phyloP scores from a whole-genome alignment of 2,329 filamentous ascomycete genomes.

The Clonostachys sp. region DNA sequence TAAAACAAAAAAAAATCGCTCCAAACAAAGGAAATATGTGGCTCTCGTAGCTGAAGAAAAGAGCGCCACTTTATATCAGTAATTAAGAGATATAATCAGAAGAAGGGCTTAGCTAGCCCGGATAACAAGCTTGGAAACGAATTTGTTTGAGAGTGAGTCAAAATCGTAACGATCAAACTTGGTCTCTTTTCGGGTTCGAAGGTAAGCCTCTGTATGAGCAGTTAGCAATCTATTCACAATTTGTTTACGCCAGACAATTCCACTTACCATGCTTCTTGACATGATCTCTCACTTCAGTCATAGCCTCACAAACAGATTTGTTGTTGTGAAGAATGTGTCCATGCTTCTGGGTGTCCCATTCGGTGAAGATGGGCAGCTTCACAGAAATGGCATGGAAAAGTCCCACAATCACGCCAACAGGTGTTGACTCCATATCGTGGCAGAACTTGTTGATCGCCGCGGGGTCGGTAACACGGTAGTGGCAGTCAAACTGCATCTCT shows the following conservation, averaged over 20 bases:
- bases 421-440: slow-evolving; percentile 91
- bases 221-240: slow-evolving; percentile 10
- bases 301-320: slow-evolving; percentile 84
- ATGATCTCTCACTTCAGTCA: slow-evolving; percentile 93
- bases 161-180: slow-evolving; percentile 91
- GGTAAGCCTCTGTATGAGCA: slow-evolving; percentile 68
- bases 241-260: slow-evolving; percentile 5
- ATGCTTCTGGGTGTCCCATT: slow-evolving; percentile 92
- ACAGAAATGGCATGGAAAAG: slow-evolving; percentile 97
- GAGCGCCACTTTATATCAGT: too few relatives aligned
- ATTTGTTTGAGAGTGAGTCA: slow-evolving; percentile 94
- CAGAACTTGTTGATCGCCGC: slow-evolving; percentile 90
- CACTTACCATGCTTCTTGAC: slow-evolving; percentile 87
- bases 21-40: neutral
- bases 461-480: slow-evolving; percentile 86
- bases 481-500: slow-evolving; percentile 97
- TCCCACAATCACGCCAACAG: slow-evolving; percentile 92
- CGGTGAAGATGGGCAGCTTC: slow-evolving; percentile 85
- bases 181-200: slow-evolving; percentile 72
- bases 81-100: slow-evolving; percentile 7
- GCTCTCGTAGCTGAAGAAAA: neutral
- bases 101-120: slow-evolving; percentile 68
- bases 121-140: slow-evolving; percentile 93
- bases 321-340: slow-evolving; percentile 90
- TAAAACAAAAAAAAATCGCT: neutral